phyloP scores from a whole-genome alignment of 148 eudicot genomes.

The Rhododendron vialii region DNA sequence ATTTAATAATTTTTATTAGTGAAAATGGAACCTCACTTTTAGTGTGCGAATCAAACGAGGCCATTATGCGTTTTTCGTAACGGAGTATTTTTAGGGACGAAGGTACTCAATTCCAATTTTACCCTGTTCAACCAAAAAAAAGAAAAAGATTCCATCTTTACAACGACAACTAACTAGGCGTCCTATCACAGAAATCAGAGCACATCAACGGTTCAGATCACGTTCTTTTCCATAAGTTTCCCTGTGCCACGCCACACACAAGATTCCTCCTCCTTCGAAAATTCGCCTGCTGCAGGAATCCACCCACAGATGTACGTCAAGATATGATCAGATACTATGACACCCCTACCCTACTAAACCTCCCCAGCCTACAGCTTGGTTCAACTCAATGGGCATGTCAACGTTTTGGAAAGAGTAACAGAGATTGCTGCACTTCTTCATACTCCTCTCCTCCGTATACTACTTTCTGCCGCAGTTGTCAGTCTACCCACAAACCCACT shows the following conservation, averaged over 20 bases:
- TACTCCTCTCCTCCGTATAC: not conserved
- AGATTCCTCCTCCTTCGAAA: not conserved
- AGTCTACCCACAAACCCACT: not conserved
- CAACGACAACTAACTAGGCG: not conserved
- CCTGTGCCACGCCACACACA: not conserved
- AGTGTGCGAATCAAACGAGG: too few relatives aligned
- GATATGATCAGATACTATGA: constrained; percentile 16
- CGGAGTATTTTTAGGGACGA: too few relatives aligned
- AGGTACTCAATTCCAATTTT: not conserved
- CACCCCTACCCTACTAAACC: not conserved
- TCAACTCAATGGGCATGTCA: constrained; percentile 16
- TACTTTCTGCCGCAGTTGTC: not conserved
- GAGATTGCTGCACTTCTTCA: not conserved
- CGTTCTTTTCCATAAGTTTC: too few relatives aligned
- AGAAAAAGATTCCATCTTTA: too few relatives aligned
- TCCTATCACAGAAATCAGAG: not conserved
- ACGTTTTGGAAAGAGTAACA: constrained; percentile 2
- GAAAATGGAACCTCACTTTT: too few relatives aligned
- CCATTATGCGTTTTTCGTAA: too few relatives aligned
- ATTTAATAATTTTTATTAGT: too few relatives aligned
- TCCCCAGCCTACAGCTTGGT: not conserved
- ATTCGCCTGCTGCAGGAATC: not conserved
- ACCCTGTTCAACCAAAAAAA: too few relatives aligned
- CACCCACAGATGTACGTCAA: constrained; percentile 17
- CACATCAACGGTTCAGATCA: constrained; percentile 2